phyloP scores from a whole-genome alignment of 2,329 filamentous ascomycete species.

The Nothopassalora personata region DNA sequence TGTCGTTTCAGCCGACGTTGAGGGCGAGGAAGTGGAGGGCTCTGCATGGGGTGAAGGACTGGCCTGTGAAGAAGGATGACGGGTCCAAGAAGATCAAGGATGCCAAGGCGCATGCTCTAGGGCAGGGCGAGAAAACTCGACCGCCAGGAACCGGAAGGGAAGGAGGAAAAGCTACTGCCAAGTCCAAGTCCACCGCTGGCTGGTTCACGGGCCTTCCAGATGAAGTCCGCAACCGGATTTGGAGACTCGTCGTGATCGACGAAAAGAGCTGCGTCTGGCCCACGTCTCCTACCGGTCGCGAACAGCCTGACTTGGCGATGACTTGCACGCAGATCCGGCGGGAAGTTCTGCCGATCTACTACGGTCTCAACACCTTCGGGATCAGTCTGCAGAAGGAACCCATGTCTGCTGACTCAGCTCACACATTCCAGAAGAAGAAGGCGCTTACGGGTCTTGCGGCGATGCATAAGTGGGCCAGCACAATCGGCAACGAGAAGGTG shows the following conservation, averaged over 20 bases:
- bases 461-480: constrained; percentile 14
- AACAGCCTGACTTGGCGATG: constrained; percentile 28
- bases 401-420: not conserved
- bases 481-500: not conserved
- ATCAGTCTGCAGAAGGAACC: constrained; percentile 10
- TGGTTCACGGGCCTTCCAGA: constrained; percentile 8
- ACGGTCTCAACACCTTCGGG: constrained; percentile 24
- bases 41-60: not conserved
- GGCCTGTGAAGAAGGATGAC: not conserved
- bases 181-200: not conserved
- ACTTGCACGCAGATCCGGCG: constrained; percentile 17
- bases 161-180: not conserved
- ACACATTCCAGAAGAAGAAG: not conserved
- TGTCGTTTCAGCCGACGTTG: not conserved
- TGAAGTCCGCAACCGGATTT: constrained; percentile 17
- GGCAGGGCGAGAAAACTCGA: not conserved
- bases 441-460: constrained; percentile 4
- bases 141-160: not conserved
- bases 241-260: constrained; percentile 18
- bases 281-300: constrained; percentile 6
- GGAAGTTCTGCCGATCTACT: constrained; percentile 25
- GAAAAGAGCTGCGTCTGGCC: constrained; percentile 19
- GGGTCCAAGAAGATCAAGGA: too few relatives aligned
- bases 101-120: not conserved
- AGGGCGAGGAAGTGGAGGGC: not conserved